phyloP scores from a whole-genome alignment of 495 filamentous ascomycete species.

The Hypoxylon crocopeplum region DNA sequence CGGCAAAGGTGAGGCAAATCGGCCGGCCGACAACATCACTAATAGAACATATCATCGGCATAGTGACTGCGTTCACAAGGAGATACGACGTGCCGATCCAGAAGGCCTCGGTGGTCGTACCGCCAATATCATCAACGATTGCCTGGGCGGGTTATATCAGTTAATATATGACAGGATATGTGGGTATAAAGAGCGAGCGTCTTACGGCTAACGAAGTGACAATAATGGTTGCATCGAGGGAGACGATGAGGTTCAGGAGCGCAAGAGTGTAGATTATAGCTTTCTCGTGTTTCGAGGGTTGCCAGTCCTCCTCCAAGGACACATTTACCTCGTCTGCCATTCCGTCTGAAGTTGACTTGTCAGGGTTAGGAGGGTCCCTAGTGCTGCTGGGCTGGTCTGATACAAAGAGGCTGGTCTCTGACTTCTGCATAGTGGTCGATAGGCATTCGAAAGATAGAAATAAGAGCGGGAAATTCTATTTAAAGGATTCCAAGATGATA shows the following conservation, averaged over 20 bases:
- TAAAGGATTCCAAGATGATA: no score
- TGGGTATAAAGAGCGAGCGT: neutral
- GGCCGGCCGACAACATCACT: conserved; percentile 62
- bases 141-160: conserved; percentile 31
- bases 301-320: conserved; percentile 41
- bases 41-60: conserved; percentile 56
- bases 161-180: no score
- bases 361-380: neutral
- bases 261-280: conserved; percentile 52
- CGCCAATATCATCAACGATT: conserved; percentile 53
- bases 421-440: no score
- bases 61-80: conserved; percentile 53
- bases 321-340: conserved; percentile 12
- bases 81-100: conserved; percentile 64
- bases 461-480: no score
- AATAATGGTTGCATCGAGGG: conserved; percentile 63
- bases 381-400: no score
- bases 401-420: no score
- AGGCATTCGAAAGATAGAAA: no score
- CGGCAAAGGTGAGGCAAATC: conserved; percentile 48
- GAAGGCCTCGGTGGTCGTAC: conserved; percentile 56
- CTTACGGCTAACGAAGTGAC: conserved; percentile 52
- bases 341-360: neutral
- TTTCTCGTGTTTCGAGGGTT: conserved; percentile 45
- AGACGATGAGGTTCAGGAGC: conserved; percentile 57